These are phyloP conservation scores for Picocystis salinarum DNA, from an alignment of 139 green algal species.

Conservation along the genomic window DNA sequence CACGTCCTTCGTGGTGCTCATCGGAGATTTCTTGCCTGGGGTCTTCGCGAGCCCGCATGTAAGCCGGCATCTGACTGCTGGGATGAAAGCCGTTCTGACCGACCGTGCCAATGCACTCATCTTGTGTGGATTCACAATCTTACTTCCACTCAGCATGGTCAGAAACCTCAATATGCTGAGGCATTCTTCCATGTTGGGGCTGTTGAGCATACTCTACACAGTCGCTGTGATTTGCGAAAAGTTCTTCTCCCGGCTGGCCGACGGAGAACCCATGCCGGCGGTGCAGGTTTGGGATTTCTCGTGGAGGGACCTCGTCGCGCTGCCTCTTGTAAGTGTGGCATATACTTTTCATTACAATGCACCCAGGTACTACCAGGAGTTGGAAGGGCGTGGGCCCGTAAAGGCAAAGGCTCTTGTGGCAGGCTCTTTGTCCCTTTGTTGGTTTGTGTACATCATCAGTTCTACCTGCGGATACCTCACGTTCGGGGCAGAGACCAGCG, in stretches of 20 bases:
- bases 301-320: background rate
- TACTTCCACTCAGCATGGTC: background rate
- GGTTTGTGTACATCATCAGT: background rate
- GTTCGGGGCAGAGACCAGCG: background rate
- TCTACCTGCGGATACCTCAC: background rate
- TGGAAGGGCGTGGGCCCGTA: background rate
- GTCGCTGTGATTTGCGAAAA: background rate
- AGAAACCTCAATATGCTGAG: background rate
- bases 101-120: background rate
- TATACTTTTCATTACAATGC: background rate
- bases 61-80: too few relatives aligned
- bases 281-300: background rate
- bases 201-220: background rate
- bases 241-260: background rate
- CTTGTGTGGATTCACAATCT: background rate
- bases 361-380: constrained; percentile 4
- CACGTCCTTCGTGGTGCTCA: background rate
- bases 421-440: too few relatives aligned
- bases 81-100: too few relatives aligned
- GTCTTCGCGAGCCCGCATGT: background rate
- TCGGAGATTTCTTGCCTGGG: background rate
- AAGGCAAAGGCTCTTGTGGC: too few relatives aligned
- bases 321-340: background rate
- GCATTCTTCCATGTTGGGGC: constrained; percentile 1
- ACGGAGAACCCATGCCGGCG: background rate